Base-by-base conservation (phyloP, 148 eudicot species). In the Amaranthus hypochondriacus region DNA sequence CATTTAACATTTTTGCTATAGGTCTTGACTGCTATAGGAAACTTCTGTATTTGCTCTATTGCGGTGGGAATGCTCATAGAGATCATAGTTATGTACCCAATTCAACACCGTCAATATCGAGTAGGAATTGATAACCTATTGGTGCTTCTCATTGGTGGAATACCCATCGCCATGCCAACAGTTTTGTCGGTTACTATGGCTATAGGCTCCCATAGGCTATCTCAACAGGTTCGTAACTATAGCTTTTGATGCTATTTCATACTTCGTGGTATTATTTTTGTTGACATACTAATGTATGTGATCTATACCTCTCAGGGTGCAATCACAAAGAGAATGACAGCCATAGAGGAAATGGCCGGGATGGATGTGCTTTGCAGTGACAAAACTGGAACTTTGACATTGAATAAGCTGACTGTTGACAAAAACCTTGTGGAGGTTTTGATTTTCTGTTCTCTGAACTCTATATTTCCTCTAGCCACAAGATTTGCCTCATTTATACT, bases 141-240 rank as follows among this genome's bases (percentile, higher is more conserved):
- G 50, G 86, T 83, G 54, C 86, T 83, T 74, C 78, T 83, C 9
- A 83, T 83, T 74, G 86, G 86, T 73, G 86, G 86, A 47, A 83
- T 83, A 15, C 86, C 86, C 15, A 83, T 83, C 62, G 86, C 86
- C 48, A 80, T 83, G 86, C 86, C 88, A 2, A 85, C 88, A 18
- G 88, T 85, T 55, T 70, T 85, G 7, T 85, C 88, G 3, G 86
- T 83, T 42, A 83, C 88, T 44, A 83, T 85, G 86, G 88, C 88
- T 10, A 85, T 85, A 56, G 88, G 88, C 9, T 83, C 88, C 7
- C 88, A 83, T 70, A 82, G 86, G 44, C 74, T 85, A 68, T 62
- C 88, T 39, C 78, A 85, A 73, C 86, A 85, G 86, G 88, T 85
- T 59, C 56, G 56, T 13, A 52, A 68, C 13, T 47, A 49, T 8